phyloP scores from a whole-genome alignment of 768 basidiomycete genomes.

The Postia placenta region DNA sequence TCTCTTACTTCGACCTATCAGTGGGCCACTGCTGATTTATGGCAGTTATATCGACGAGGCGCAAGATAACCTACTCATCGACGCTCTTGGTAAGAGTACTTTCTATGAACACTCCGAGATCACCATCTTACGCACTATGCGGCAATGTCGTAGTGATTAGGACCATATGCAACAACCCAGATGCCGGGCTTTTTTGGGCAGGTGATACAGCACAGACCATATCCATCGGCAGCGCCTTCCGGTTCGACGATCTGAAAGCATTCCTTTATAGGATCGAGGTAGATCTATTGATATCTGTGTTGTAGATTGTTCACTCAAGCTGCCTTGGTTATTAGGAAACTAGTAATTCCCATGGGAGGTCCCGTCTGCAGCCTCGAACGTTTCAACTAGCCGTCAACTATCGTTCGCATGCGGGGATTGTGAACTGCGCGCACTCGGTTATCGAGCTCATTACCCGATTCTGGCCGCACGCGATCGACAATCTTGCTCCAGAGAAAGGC shows the following conservation, averaged over 20 bases:
- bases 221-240: constrained; percentile 63
- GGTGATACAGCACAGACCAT: constrained; percentile 81
- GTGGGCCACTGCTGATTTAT: neutral
- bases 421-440: constrained; percentile 62
- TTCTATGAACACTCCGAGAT: no score
- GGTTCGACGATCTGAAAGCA: constrained; percentile 66
- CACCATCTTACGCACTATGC: neutral
- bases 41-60: constrained; percentile 68
- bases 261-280: constrained; percentile 59
- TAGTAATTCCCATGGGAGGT: neutral
- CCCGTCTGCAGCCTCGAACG: constrained; percentile 21
- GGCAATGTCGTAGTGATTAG: constrained; percentile 3
- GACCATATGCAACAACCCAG: constrained; percentile 2
- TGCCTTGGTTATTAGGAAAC: neutral
- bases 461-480: constrained; percentile 63
- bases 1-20: constrained; percentile 3
- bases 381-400: constrained; percentile 65
- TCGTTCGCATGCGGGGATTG: constrained; percentile 68
- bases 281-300: neutral
- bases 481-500: constrained; percentile 48
- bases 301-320: neutral
- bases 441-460: constrained; percentile 55
- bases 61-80: constrained; percentile 59
- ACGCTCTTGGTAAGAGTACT: constrained; percentile 38
- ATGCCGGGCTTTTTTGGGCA: constrained; percentile 4